Conservation (phyloP, 2,329 filamentous ascomycete genomes). For the Ophiosphaerella korrae region DNA sequence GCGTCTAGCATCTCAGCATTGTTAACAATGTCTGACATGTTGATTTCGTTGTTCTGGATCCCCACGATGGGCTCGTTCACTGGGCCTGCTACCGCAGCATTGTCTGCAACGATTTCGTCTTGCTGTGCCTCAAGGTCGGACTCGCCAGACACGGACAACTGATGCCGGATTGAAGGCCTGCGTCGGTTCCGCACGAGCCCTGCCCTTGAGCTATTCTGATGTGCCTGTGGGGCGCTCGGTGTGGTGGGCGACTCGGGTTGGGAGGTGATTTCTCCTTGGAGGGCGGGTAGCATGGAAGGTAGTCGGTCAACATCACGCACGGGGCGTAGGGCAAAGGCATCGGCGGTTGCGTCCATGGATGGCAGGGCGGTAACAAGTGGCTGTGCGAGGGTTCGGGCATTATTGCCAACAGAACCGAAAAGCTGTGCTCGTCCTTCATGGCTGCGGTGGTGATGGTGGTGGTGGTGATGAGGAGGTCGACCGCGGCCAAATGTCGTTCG, state of each 20-base stretch:
- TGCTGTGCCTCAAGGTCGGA: conserved; percentile 78
- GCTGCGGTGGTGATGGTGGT: conserved; percentile 55
- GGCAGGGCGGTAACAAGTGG: conserved; percentile 70
- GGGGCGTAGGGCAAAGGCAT: conserved; percentile 77
- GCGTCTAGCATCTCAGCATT: conserved; percentile 77
- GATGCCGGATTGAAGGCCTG: conserved; percentile 86
- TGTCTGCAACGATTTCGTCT: conserved; percentile 81
- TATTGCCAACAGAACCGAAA: conserved; percentile 32
- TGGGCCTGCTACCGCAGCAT: conserved; percentile 75
- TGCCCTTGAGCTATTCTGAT: conserved; percentile 46
- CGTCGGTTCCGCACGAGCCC: conserved; percentile 63
- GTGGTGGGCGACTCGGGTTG: conserved; percentile 74
- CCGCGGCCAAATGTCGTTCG: conserved; percentile 67
- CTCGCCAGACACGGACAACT: conserved; percentile 83
- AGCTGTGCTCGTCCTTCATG: conserved; percentile 52
- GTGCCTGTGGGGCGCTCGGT: conserved; percentile 39
- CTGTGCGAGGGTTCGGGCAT: conserved; percentile 60
- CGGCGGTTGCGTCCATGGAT: conserved; percentile 66
- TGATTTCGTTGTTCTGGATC: conserved; percentile 78
- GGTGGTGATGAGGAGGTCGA: conserved; percentile 50
- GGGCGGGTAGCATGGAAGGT: conserved; percentile 82
- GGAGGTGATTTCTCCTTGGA: conserved; percentile 69
- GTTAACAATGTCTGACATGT: conserved; percentile 86
- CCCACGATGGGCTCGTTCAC: conserved; percentile 72
- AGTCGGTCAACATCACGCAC: conserved; percentile 83